Evolutionary conservation across 768 basidiomycete species (phyloP).

Genomic region (Suillus subalutaceus): DNA sequence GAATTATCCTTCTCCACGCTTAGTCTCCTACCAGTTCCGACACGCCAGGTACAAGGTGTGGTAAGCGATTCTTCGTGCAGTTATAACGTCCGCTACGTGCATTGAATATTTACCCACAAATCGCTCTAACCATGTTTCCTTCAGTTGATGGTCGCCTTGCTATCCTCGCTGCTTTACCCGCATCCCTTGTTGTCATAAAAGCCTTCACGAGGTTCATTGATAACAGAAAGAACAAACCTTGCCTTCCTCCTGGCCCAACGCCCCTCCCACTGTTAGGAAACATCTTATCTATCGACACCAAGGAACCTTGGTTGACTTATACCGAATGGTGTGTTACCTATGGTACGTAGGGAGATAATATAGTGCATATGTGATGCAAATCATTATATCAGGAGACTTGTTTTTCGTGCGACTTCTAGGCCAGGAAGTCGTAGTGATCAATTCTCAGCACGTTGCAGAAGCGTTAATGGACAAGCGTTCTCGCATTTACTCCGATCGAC

Average conservation of each 20-base stretch:
- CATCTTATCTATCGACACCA: slow-evolving; percentile 42
- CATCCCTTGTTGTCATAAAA: background rate
- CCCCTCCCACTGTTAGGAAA: slow-evolving; percentile 50
- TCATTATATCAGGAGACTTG: slow-evolving; percentile 7
- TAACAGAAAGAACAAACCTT: background rate
- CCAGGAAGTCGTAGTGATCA: slow-evolving; percentile 8
- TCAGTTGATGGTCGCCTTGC: background rate
- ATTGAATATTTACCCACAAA: background rate
- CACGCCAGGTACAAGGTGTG: background rate
- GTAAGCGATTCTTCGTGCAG: background rate
- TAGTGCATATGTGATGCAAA: background rate
- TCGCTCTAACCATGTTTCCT: background rate
- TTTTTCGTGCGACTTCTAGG: slow-evolving; percentile 6
- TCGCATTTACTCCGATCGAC: slow-evolving; percentile 13
- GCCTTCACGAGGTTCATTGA: background rate
- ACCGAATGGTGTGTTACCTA: slow-evolving; percentile 33
- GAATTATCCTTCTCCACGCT: too few species aligned
- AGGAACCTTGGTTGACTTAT: slow-evolving; percentile 39
- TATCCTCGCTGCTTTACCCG: background rate
- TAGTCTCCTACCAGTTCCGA: slow-evolving; percentile 4
- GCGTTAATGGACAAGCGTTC: slow-evolving; percentile 12
- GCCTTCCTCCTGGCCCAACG: slow-evolving; percentile 51
- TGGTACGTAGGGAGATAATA: slow-evolving; percentile 15
- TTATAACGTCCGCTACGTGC: background rate
- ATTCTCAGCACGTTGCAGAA: slow-evolving; percentile 6